phyloP scores from a whole-genome alignment of 2,329 filamentous ascomycete genomes.

The Trichoderma sp. region DNA sequence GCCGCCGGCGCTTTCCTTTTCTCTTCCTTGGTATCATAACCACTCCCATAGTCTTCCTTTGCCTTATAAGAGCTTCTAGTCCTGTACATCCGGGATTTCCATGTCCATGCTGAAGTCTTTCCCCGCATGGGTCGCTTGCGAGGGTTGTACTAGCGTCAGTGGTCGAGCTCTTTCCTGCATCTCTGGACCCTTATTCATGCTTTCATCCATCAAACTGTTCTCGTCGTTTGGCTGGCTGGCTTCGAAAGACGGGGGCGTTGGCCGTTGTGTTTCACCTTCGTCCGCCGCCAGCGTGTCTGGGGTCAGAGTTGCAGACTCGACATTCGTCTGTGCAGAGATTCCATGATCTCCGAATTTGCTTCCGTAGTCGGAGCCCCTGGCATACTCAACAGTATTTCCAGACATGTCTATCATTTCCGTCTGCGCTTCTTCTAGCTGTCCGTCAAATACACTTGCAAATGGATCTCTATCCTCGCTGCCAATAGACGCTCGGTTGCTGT shows the following conservation, averaged over 20 bases:
- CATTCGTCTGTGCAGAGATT: constrained; percentile 31
- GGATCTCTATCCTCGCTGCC: constrained; percentile 46
- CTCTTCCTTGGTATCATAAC: background rate
- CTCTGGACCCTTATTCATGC: constrained; percentile 42
- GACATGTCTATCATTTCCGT: constrained; percentile 39
- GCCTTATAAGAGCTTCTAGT: constrained; percentile 4
- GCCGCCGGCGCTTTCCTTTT: background rate
- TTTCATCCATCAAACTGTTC: background rate
- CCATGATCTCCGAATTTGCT: constrained; percentile 31
- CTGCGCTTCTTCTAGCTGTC: constrained; percentile 33
- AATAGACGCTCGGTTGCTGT: constrained; percentile 50
- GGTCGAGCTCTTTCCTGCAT: constrained; percentile 49
- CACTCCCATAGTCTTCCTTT: too few species aligned
- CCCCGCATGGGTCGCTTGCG: constrained; percentile 34
- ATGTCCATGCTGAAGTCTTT: constrained; percentile 42
- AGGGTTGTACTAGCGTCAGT: constrained; percentile 35
- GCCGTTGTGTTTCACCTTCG: constrained; percentile 26
- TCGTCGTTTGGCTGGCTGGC: background rate
- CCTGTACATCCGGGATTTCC: constrained; percentile 39
- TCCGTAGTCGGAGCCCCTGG: constrained; percentile 29
- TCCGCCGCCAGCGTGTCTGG: constrained; percentile 36
- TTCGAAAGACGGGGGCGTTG: constrained; percentile 10
- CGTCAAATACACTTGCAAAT: constrained; percentile 41
- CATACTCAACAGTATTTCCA: constrained; percentile 27
- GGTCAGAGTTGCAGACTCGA: constrained; percentile 36